A percentile compares a stretch with the other conserved stretches of the same genome.
Conservation (phyloP, 352 stramenopile species). For the Thalassiosira pacifica region DNA sequence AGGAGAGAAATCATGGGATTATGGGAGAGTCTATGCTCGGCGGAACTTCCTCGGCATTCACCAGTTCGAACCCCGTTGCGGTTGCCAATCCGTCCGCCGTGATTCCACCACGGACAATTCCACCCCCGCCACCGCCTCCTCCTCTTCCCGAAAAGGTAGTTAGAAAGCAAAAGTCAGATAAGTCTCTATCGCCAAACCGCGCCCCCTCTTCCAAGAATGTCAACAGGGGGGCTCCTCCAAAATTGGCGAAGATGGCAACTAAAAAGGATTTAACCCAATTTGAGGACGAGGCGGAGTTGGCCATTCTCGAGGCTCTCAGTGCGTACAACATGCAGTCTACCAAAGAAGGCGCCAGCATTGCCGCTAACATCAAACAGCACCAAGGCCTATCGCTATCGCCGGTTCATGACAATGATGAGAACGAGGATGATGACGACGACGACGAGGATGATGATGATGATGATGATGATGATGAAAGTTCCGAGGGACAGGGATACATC, state of each 20-base stretch:
- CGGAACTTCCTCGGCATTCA: conserved; percentile 9
- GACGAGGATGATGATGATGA: too few species aligned
- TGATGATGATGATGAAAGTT: too few species aligned
- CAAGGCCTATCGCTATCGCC: neutral
- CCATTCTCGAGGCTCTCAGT: conserved; percentile 52
- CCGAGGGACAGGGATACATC: too few species aligned
- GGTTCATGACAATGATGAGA: neutral
- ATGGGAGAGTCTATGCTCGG: neutral
- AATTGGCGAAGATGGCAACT: conserved; percentile 1
- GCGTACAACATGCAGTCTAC: conserved; percentile 13
- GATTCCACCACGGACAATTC: neutral
- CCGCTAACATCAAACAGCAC: neutral
- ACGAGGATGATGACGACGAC: too few species aligned
- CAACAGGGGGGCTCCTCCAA: neutral
- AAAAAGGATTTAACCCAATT: conserved; percentile 57
- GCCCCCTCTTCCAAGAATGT: neutral
- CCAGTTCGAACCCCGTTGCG: neutral
- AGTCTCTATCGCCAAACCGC: neutral
- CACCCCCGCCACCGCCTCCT: conserved; percentile 5
- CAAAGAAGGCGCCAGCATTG: neutral
- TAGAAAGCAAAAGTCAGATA: neutral
- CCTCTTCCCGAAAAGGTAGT: conserved; percentile 43
- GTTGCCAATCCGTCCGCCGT: neutral
- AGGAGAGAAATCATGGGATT: neutral
- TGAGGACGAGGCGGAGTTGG: conserved; percentile 61